These are phyloP conservation scores for Debaryomyces maramus DNA, from an alignment of 805 yeast species.

Conservation along the genomic window DNA sequence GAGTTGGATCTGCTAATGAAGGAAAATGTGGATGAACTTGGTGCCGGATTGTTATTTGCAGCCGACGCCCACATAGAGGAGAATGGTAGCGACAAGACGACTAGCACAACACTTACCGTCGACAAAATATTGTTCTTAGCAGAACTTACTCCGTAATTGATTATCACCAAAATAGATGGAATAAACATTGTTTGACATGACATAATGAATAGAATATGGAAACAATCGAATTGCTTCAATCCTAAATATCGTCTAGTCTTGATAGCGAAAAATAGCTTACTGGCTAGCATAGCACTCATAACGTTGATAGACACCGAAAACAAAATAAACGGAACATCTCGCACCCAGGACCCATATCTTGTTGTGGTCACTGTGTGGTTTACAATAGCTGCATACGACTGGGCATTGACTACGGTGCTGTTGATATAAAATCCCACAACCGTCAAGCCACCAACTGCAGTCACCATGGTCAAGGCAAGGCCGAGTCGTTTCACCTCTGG, in stretches of 20 bases:
- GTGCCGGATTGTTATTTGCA: constrained; percentile 46
- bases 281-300: constrained; percentile 57
- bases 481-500: constrained; percentile 50
- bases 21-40: constrained; percentile 17
- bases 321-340: constrained; percentile 56
- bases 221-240: constrained; percentile 74
- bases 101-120: constrained; percentile 58
- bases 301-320: constrained; percentile 69
- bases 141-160: constrained; percentile 39
- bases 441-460: constrained; percentile 49
- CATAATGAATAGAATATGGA: constrained; percentile 81
- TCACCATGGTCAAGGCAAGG: constrained; percentile 32
- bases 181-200: constrained; percentile 75
- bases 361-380: not conserved
- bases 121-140: constrained; percentile 39
- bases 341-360: constrained; percentile 31
- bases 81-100: constrained; percentile 74
- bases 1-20: constrained; percentile 8
- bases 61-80: constrained; percentile 88
- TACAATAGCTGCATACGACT: constrained; percentile 23
- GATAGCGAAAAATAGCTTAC: constrained; percentile 69
- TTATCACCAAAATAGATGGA: constrained; percentile 68
- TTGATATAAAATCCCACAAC: constrained; percentile 61
- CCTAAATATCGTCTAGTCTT: constrained; percentile 76
- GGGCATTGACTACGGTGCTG: constrained; percentile 46